Base-by-base conservation (phyloP, 108 stramenopile species). In the Fragilariopsis cylindrus region DNA sequence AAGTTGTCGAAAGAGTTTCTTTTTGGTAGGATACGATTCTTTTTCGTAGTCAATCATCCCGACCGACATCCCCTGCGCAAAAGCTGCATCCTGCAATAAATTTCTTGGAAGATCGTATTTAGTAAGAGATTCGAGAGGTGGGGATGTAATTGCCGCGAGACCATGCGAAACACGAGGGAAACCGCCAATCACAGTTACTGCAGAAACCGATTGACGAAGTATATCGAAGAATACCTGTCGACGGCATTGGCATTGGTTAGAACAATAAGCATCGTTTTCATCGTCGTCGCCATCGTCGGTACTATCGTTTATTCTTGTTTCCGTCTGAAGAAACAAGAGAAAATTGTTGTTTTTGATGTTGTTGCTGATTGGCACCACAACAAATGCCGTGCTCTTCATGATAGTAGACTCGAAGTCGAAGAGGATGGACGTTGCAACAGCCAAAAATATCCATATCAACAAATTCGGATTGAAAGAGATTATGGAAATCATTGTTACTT, bases 11-110 rank as follows among this genome's bases (percentile, higher is more conserved):
- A 85, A 85, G 57, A 87, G 60, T 39, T 70, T 45, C 12, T 77
- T 16, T 62, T 87, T 87, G 73, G 80, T 81, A 5, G 81, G 78
- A 4, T 54, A 66, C 15, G 81, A 83, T 45, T 72, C 76, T 16
- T 46, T 46, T 66, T 87, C 86, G 64, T 87, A 87, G 3, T 76
- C 75, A 5, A 70, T 60, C 86, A 87, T 87, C 8, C 76, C 79
- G 0, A 57, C 65, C 11, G 77, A 58, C 84, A 82, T 84, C 7
- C 73, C 73, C 43, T 66, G 65, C 4, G 84, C 78, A 65, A 84
- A 84, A 2, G 79, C 57, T 9, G 44, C 52, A 48, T 83, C 82
- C 15, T 53, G 5, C 3, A 70, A 48, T 8, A 49, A 47, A 69
- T 77, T 80, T 21, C 82, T 57, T 12, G 70, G 79, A 11, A 8